Base-by-base conservation (phyloP, 768 basidiomycete genomes). In the Lyophyllum shimeji region DNA sequence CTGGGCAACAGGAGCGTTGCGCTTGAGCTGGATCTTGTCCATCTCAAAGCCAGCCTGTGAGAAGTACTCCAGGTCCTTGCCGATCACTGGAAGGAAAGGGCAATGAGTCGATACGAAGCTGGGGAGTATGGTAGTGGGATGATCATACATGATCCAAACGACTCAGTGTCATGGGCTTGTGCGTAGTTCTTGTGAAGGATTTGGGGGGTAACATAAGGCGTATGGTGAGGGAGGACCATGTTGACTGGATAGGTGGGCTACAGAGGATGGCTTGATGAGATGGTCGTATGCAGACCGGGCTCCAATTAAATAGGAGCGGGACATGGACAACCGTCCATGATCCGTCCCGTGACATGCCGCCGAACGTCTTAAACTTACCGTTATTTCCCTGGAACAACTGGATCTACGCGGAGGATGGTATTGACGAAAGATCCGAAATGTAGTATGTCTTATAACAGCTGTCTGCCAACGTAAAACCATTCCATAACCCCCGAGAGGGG, bases 1-100 rank as follows among this genome's bases (percentile, higher is more conserved):
- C 64, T 87, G 82, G 0, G 95, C 93, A 42, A 88, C 86, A 20
- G 93, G 82, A 1, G 93, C 93, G 62, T 96, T 96, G 74, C 93
- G 91, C 76, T 93, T 95, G 74, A 99, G 82, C 71, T 94, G 90
- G 74, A 98, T 94, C 64, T 90, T 86, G 67, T 95, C 90, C 90
- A 98, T 97, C 77, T 99, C 96, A 76, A 99, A 98, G 59, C 97
- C 97, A 55, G 97, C 96, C 73, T 97, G 90, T 37, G 96, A 98
- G 84, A 97, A 97, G 77, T 95, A 93, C 71, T 94, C 90, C 66
- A 98, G 83, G 69, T 98, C 95, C 64, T 83, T 86, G 65, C 93
- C 94, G 66, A 96, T 88, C 70, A 95, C 93, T 95, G 71, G 39
- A 47, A 29, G 37, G 50, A 46, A 24, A 11, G 46, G 48, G 47